These are phyloP conservation scores for Rhododendron griersonianum DNA, from an alignment of 148 eudicot species.

Conservation along the genomic window DNA sequence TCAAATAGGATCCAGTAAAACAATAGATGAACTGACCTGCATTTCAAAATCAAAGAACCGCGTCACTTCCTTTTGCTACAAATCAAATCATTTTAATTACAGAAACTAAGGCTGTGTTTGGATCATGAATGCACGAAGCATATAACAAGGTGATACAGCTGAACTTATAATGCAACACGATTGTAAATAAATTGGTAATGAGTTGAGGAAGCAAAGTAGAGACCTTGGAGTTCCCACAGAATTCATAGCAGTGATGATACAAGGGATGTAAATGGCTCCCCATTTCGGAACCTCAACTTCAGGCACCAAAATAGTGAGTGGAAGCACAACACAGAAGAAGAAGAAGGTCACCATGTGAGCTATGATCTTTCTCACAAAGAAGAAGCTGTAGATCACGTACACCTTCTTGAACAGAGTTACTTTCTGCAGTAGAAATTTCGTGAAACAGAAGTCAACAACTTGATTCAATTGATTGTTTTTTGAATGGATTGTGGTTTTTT, in stretches of 20 bases:
- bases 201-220: constrained; percentile 2
- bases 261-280: constrained; percentile 45
- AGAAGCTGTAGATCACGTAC: constrained; percentile 54
- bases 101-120: not conserved
- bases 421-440: constrained; percentile 25
- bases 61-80: not conserved
- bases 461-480: not conserved
- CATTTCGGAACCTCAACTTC: constrained; percentile 46
- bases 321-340: constrained; percentile 48
- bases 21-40: constrained; percentile 85
- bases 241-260: constrained; percentile 45
- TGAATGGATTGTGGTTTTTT: not conserved
- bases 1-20: constrained; percentile 95
- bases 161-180: not conserved
- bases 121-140: not conserved
- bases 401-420: constrained; percentile 48
- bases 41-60: not conserved
- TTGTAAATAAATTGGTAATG: not conserved
- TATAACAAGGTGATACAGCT: not conserved
- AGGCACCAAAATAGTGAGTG: constrained; percentile 42
- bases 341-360: constrained; percentile 47
- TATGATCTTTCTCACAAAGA: constrained; percentile 48
- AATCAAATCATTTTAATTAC: not conserved
- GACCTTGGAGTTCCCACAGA: constrained; percentile 61
- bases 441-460: not conserved